A percentile compares a stretch with the other conserved stretches of the same genome.
These are phyloP conservation scores for Hebeloma cylindrosporum DNA, from an alignment of 768 basidiomycete species.

Conservation along the genomic window DNA sequence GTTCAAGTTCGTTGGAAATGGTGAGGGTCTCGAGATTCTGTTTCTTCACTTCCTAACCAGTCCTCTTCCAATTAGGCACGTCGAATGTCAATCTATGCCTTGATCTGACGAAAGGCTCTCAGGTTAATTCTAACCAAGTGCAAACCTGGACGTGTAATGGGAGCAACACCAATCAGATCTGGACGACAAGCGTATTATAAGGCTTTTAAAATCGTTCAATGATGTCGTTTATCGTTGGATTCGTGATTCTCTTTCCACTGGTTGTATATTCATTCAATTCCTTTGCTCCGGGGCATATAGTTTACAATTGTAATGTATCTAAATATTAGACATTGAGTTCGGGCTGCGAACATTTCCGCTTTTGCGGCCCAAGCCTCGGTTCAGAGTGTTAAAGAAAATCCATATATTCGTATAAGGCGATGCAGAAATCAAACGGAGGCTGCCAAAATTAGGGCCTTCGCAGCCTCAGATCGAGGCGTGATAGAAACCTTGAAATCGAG, in stretches of 20 bases:
- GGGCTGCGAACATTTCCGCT: no score
- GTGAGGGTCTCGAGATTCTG: constrained; percentile 8
- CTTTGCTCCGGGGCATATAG: no score
- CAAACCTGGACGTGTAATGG: constrained; percentile 30
- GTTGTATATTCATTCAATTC: background rate
- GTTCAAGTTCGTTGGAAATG: background rate
- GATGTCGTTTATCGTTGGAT: background rate
- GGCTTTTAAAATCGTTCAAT: background rate
- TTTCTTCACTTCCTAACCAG: background rate
- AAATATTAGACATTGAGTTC: no score
- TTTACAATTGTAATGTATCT: no score
- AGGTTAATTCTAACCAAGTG: constrained; percentile 26
- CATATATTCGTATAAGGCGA: background rate
- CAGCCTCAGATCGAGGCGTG: constrained; percentile 15
- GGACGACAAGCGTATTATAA: constrained; percentile 22
- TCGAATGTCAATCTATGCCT: constrained; percentile 23
- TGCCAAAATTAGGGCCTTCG: constrained; percentile 7
- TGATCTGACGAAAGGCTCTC: constrained; percentile 30
- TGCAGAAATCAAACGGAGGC: background rate
- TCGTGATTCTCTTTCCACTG: background rate
- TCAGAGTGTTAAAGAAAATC: background rate
- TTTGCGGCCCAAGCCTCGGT: no score
- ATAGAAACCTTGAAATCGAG: constrained; percentile 17
- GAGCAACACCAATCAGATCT: constrained; percentile 29
- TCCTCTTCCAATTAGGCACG: background rate